Conservation (phyloP, 208 protist species). For the Acanthamoeba castellanii region DNA sequence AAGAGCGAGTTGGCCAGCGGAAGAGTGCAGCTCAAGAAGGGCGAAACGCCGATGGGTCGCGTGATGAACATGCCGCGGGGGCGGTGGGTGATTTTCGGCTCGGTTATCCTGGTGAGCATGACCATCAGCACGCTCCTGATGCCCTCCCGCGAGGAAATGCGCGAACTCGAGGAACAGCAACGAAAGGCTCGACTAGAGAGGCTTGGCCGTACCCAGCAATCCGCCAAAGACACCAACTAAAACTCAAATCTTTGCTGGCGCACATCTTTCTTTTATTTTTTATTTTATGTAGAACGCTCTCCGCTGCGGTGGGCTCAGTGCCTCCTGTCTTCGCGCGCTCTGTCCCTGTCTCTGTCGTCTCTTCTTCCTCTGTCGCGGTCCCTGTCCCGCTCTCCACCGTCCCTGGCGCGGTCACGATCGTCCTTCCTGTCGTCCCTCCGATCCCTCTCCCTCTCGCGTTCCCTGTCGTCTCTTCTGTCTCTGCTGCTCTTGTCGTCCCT, state of each 20-base stretch:
- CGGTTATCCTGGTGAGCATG: background rate
- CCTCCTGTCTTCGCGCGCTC: background rate
- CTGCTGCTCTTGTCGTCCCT: background rate
- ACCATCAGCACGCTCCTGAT: background rate
- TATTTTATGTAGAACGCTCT: background rate
- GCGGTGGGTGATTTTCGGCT: background rate
- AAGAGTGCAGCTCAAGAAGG: background rate
- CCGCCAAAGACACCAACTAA: background rate
- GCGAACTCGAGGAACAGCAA: conserved; percentile 10
- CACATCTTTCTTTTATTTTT: background rate
- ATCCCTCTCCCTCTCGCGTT: background rate
- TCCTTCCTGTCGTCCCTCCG: background rate
- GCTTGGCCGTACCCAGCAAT: background rate
- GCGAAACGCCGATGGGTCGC: background rate
- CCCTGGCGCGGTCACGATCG: background rate
- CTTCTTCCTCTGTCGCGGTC: background rate
- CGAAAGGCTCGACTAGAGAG: background rate
- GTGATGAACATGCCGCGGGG: background rate
- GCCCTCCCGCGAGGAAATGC: conserved; percentile 5
- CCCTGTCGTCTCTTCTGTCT: background rate
- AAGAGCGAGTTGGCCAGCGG: background rate
- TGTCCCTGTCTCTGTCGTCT: background rate
- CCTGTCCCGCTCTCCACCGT: background rate
- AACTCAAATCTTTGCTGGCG: background rate
- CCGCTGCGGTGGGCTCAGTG: background rate